These are phyloP conservation scores for Talaromyces atroroseus DNA, from an alignment of 2,329 filamentous ascomycete genomes.

Conservation along the genomic window DNA sequence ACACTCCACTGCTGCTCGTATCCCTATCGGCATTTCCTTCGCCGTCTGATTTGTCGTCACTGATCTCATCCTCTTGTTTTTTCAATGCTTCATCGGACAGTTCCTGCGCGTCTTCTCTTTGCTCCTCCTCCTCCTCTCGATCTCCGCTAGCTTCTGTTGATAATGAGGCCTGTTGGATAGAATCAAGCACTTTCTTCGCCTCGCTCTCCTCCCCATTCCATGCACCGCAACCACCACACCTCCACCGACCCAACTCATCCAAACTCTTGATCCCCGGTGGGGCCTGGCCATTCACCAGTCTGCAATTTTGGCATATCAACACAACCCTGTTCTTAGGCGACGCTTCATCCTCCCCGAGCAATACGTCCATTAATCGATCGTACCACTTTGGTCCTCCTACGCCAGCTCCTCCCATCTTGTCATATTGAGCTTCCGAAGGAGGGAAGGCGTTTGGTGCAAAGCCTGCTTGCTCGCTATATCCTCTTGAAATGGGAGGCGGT, in stretches of 20 bases:
- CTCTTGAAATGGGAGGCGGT: constrained; percentile 15
- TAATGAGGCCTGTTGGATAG: constrained; percentile 40
- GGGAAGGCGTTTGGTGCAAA: constrained; percentile 46
- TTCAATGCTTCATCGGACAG: background rate
- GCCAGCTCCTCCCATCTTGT: constrained; percentile 21
- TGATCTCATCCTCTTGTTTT: background rate
- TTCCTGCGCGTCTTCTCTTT: background rate
- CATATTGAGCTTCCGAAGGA: constrained; percentile 28
- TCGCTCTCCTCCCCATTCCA: constrained; percentile 80
- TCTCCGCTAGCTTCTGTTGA: background rate
- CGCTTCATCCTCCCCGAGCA: constrained; percentile 92
- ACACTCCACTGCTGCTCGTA: background rate
- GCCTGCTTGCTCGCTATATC: constrained; percentile 32
- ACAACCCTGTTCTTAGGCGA: constrained; percentile 84
- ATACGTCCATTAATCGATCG: constrained; percentile 83
- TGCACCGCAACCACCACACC: constrained; percentile 76
- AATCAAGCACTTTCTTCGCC: constrained; percentile 64
- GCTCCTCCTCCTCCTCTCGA: background rate
- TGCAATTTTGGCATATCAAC: constrained; percentile 74
- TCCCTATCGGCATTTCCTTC: background rate
- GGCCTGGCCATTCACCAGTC: constrained; percentile 91
- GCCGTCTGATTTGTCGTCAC: background rate
- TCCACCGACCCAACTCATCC: constrained; percentile 79
- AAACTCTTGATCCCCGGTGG: constrained; percentile 75
- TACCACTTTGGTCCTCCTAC: constrained; percentile 66